Evolutionary conservation across 73 alveolate species (phyloP).

Genomic region (Loxodes magnus): DNA sequence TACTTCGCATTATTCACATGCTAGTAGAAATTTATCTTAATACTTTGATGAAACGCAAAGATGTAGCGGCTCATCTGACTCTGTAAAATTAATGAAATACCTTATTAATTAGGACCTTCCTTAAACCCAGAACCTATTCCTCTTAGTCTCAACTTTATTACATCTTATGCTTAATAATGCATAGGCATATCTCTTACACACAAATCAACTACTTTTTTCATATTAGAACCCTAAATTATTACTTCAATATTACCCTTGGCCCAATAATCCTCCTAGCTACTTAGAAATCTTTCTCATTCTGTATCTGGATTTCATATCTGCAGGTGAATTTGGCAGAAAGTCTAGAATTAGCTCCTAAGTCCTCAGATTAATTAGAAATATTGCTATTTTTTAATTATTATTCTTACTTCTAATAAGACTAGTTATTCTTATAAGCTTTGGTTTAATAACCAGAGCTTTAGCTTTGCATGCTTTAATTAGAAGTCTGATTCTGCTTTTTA

Average conservation of each 20-base stretch:
- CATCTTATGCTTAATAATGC: constrained; percentile 46
- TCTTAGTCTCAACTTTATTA: constrained; percentile 85
- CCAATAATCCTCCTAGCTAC: constrained; percentile 95
- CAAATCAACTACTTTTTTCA: constrained; percentile 85
- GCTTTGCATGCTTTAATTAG: too few relatives aligned
- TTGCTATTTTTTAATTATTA: too few relatives aligned
- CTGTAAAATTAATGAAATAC: constrained; percentile 69
- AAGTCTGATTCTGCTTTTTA: too few relatives aligned
- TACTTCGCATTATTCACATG: constrained; percentile 7
- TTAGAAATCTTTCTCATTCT: constrained; percentile 92
- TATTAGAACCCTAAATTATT: constrained; percentile 92
- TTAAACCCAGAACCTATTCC: constrained; percentile 97
- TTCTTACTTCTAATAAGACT: too few relatives aligned
- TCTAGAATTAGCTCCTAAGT: too few relatives aligned
- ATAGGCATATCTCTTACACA: constrained; percentile 65
- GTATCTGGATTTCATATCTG: constrained; percentile 88
- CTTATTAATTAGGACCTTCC: constrained; percentile 93
- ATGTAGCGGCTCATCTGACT: constrained; percentile 89
- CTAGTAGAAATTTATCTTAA: constrained; percentile 37
- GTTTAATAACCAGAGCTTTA: too few relatives aligned
- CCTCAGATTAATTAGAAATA: too few relatives aligned
- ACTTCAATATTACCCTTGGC: too few relatives aligned
- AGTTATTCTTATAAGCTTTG: too few relatives aligned
- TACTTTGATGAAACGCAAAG: constrained; percentile 85
- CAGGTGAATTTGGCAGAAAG: constrained; percentile 89